phyloP scores from a whole-genome alignment of 345 rosid genomes.

The Eucalyptus regnans region DNA sequence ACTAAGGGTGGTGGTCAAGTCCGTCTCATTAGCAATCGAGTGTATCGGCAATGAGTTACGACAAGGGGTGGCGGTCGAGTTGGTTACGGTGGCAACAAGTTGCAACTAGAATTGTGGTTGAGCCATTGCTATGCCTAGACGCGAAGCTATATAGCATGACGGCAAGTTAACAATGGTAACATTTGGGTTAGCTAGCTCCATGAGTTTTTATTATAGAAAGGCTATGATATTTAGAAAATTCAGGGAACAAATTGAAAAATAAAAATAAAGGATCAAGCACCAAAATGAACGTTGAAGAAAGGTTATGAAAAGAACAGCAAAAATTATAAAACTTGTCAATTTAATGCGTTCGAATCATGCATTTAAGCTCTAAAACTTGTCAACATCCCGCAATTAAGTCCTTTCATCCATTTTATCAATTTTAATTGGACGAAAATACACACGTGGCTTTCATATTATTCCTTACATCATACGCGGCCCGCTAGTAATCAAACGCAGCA shows the following conservation, averaged over 20 bases:
- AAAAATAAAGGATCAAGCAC: rapidly evolving
- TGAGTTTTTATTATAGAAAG: background rate
- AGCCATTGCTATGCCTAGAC: background rate
- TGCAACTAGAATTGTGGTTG: background rate
- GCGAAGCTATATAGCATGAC: background rate
- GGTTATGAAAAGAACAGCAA: background rate
- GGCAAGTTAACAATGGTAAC: background rate
- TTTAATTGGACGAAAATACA: background rate
- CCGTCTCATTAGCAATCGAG: background rate
- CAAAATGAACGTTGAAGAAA: background rate
- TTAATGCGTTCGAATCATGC: background rate
- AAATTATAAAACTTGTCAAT: background rate
- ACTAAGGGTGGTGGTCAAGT: background rate
- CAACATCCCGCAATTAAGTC: background rate
- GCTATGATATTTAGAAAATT: background rate
- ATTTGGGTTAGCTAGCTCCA: background rate
- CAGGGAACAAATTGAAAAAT: background rate
- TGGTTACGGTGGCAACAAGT: background rate
- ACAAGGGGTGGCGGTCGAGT: rapidly evolving
- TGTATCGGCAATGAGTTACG: background rate
- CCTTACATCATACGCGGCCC: background rate
- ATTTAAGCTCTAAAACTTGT: background rate
- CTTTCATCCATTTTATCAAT: background rate
- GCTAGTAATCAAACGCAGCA: background rate
- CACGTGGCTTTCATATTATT: background rate